A percentile compares a stretch with the other conserved stretches of the same genome.
These are phyloP conservation scores for Fusarium chlamydosporum DNA, from an alignment of 2,329 filamentous ascomycete genomes.

Conservation along the genomic window DNA sequence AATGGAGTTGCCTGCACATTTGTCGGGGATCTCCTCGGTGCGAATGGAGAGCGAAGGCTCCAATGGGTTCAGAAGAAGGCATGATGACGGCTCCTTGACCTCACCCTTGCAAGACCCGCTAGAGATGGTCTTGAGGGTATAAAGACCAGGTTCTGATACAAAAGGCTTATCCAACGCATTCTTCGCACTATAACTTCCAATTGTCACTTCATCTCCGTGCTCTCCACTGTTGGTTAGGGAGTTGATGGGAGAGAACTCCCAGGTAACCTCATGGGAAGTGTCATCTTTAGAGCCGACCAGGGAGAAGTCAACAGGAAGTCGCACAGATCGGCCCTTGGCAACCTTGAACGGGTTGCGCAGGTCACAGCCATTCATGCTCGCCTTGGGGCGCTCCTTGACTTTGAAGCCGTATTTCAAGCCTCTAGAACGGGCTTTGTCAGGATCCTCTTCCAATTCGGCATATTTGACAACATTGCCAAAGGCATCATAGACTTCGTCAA, in stretches of 20 bases:
- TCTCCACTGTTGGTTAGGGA: constrained; percentile 78
- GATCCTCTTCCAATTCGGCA: constrained; percentile 74
- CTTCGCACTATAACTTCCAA: constrained; percentile 72
- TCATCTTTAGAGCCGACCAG: constrained; percentile 71
- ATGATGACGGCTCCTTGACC: constrained; percentile 93
- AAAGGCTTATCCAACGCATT: constrained; percentile 72
- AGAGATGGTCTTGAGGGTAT: constrained; percentile 83
- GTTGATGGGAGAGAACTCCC: constrained; percentile 84
- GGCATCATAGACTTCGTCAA: constrained; percentile 92
- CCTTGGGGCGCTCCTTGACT: constrained; percentile 87
- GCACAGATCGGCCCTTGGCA: constrained; percentile 77
- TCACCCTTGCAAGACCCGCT: constrained; percentile 89
- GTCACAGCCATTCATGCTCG: constrained; percentile 81
- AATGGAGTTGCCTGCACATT: constrained; percentile 93
- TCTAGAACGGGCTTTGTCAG: constrained; percentile 72
- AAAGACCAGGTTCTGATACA: constrained; percentile 85
- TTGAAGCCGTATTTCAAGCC: constrained; percentile 81
- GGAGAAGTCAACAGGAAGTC: constrained; percentile 79
- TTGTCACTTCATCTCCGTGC: constrained; percentile 71
- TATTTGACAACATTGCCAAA: constrained; percentile 91
- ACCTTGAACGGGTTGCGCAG: constrained; percentile 85
- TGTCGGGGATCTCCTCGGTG: constrained; percentile 88
- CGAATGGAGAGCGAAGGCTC: constrained; percentile 83
- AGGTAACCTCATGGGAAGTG: constrained; percentile 79
- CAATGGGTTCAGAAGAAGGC: constrained; percentile 89